phyloP scores from a whole-genome alignment of 495 filamentous ascomycete genomes.

The Hypoxylon lienhwacheense region DNA sequence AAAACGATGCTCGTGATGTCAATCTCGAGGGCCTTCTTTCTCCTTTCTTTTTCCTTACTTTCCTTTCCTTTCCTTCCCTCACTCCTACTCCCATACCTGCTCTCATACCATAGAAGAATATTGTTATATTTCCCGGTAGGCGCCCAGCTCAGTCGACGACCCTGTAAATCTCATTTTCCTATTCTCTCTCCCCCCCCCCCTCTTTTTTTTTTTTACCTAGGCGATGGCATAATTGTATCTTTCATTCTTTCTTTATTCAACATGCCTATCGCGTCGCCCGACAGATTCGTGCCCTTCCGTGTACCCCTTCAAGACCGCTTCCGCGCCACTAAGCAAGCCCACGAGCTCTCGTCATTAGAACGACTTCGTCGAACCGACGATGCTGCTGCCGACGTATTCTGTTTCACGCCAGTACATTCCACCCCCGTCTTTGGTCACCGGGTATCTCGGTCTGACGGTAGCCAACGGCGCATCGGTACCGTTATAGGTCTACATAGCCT shows the following conservation, averaged over 20 bases:
- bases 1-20: not conserved
- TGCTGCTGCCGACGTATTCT: constrained; percentile 68
- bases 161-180: not conserved
- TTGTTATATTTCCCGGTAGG: not conserved
- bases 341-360: constrained; percentile 63
- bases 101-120: constrained; percentile 2
- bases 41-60: constrained; percentile 1
- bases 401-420: constrained; percentile 46
- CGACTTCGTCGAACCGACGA: constrained; percentile 60
- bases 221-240: constrained; percentile 32
- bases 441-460: constrained; percentile 39
- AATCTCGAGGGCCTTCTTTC: not conserved
- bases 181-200: too few species aligned
- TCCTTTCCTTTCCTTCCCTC: not conserved
- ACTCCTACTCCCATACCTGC: not conserved
- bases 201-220: constrained; percentile 25
- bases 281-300: constrained; percentile 71
- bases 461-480: constrained; percentile 40
- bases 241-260: constrained; percentile 37
- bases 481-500: constrained; percentile 41
- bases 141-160: not conserved
- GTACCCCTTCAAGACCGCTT: constrained; percentile 56
- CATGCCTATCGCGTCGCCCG: constrained; percentile 49
- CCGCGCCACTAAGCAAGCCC: constrained; percentile 63
- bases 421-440: constrained; percentile 38